These are phyloP conservation scores for Calonectria fujianensis DNA, from an alignment of 2,329 filamentous ascomycete genomes.

Conservation along the genomic window DNA sequence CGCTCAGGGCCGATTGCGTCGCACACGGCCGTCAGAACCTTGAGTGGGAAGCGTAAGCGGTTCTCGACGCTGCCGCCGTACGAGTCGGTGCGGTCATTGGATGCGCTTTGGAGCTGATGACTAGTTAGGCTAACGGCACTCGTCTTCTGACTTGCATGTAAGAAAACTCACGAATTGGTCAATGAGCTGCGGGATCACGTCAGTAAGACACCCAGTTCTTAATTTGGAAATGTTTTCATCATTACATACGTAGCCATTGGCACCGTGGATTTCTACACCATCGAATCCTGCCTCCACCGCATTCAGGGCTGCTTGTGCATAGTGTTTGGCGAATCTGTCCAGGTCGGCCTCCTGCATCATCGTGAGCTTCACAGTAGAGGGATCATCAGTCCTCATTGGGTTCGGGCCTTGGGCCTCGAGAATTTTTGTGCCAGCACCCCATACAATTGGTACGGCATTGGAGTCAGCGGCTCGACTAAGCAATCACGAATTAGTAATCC, in stretches of 20 bases:
- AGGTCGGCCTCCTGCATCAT: slow-evolving; percentile 80
- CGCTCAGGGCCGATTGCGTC: slow-evolving; percentile 70
- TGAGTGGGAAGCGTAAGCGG: slow-evolving; percentile 69
- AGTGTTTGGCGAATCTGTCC: slow-evolving; percentile 75
- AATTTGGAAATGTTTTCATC: not conserved
- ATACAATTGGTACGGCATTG: slow-evolving; percentile 44
- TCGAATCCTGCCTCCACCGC: slow-evolving; percentile 81
- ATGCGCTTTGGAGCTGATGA: slow-evolving; percentile 61
- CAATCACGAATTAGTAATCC: slow-evolving; percentile 19
- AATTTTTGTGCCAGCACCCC: slow-evolving; percentile 47
- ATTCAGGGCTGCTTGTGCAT: slow-evolving; percentile 71
- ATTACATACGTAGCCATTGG: slow-evolving; percentile 74
- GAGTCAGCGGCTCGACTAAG: slow-evolving; percentile 49
- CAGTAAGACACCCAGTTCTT: not conserved
- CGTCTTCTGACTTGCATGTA: not conserved
- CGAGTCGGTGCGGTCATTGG: slow-evolving; percentile 70
- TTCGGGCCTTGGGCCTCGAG: slow-evolving; percentile 32
- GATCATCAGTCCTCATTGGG: slow-evolving; percentile 35
- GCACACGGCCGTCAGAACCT: slow-evolving; percentile 67
- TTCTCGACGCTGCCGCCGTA: slow-evolving; percentile 75
- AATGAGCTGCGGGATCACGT: slow-evolving; percentile 56
- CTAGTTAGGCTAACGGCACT: slow-evolving; percentile 16
- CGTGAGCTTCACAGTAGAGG: slow-evolving; percentile 59
- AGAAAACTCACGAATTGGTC: slow-evolving; percentile 73
- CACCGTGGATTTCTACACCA: slow-evolving; percentile 77